Percentiles rank a stretch among this genome's conserved stretches.
These are phyloP conservation scores for Colletotrichum sp. DNA, from an alignment of 2,329 filamentous ascomycete genomes.

Conservation along the genomic window DNA sequence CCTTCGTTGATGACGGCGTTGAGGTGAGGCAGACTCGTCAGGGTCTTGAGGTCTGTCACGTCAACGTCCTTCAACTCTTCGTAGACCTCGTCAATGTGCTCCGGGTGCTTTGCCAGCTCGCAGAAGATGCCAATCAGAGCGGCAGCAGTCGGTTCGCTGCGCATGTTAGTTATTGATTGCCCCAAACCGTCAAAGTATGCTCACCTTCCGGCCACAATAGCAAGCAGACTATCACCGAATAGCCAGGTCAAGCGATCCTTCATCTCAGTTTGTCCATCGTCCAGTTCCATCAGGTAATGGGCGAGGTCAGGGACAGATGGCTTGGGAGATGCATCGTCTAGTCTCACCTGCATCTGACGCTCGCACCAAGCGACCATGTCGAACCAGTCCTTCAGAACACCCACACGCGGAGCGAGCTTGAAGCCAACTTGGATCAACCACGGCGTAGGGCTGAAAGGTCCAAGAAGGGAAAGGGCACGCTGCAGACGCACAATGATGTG, in stretches of 20 bases:
- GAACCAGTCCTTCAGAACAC: slow-evolving; percentile 27
- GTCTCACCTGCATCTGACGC: slow-evolving; percentile 18
- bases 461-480: slow-evolving; percentile 30
- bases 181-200: background rate
- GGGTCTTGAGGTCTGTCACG: slow-evolving; percentile 19
- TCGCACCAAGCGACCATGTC: slow-evolving; percentile 26
- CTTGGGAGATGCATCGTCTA: slow-evolving; percentile 10
- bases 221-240: slow-evolving; percentile 22
- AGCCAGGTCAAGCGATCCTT: slow-evolving; percentile 14
- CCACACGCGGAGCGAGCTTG: slow-evolving; percentile 20
- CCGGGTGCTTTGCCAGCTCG: slow-evolving; percentile 22
- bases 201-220: slow-evolving; percentile 28
- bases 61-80: slow-evolving; percentile 22
- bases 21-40: slow-evolving; percentile 25
- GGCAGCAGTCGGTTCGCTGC: slow-evolving; percentile 23
- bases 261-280: slow-evolving; percentile 7
- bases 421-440: slow-evolving; percentile 30
- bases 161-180: background rate
- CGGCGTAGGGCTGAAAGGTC: slow-evolving; percentile 31
- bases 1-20: slow-evolving; percentile 24
- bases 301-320: slow-evolving; percentile 10
- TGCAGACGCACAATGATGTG: slow-evolving; percentile 29
- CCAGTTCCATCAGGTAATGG: slow-evolving; percentile 14
- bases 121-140: slow-evolving; percentile 23
- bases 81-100: slow-evolving; percentile 16